phyloP scores from a whole-genome alignment of 768 basidiomycete genomes.

The Tylopilus vinaceipallidus region DNA sequence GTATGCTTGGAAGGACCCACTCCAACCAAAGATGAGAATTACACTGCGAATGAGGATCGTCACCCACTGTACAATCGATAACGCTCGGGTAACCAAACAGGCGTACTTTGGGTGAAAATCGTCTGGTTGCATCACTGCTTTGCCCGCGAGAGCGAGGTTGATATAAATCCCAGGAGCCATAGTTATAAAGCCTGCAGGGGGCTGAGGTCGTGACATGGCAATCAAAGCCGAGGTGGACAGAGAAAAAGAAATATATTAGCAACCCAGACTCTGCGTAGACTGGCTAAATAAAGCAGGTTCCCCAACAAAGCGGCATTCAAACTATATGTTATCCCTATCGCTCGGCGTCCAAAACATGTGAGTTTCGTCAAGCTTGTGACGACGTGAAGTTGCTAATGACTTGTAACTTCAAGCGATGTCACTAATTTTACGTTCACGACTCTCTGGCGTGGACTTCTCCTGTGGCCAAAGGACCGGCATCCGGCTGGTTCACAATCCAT shows the following conservation, averaged over 20 bases:
- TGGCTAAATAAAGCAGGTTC: too few relatives aligned
- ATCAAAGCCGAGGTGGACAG: too few relatives aligned
- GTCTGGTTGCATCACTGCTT: background rate
- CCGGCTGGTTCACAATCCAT: constrained; percentile 23
- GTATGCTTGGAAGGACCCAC: constrained; percentile 7
- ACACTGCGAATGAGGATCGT: constrained; percentile 14
- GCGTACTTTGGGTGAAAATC: constrained; percentile 23
- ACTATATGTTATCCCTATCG: too few relatives aligned
- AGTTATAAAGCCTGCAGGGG: constrained; percentile 17
- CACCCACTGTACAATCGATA: background rate
- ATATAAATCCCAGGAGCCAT: constrained; percentile 18
- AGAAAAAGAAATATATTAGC: too few relatives aligned
- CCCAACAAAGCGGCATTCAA: too few relatives aligned
- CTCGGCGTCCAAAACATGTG: too few relatives aligned
- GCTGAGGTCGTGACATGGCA: constrained; percentile 11
- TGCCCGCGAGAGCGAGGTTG: background rate
- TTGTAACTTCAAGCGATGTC: too few relatives aligned
- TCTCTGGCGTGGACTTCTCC: background rate
- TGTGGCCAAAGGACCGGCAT: background rate
- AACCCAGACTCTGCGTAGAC: too few relatives aligned
- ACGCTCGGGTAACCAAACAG: background rate
- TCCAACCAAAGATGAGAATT: constrained; percentile 32
- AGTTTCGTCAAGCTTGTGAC: too few relatives aligned
- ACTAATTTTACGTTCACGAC: background rate
- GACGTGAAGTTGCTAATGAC: too few relatives aligned